Evolutionary conservation across 352 stramenopile genomes (phyloP).

Genomic region (Thalassiosira delicatula): DNA sequence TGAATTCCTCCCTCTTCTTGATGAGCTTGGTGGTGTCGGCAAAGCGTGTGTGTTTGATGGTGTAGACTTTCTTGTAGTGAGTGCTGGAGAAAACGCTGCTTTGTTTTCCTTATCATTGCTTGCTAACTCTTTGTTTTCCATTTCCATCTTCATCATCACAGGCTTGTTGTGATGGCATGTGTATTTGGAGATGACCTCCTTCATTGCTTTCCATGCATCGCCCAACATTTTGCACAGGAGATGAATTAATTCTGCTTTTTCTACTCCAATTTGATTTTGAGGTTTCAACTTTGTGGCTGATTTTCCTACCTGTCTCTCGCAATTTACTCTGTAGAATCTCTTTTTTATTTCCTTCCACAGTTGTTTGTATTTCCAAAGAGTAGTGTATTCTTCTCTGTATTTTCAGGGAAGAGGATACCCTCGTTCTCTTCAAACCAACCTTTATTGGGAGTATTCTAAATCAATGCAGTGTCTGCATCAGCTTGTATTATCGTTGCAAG

Average conservation of each 20-base stretch:
- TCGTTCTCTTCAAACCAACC: conserved; percentile 6
- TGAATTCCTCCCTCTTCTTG: conserved; percentile 25
- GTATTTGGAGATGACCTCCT: not conserved
- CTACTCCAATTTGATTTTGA: not conserved
- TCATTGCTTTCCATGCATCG: not conserved
- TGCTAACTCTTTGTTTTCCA: conserved; percentile 24
- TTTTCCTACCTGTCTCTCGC: too few relatives aligned
- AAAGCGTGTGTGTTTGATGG: conserved; percentile 15
- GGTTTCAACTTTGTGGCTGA: not conserved
- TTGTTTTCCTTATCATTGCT: conserved; percentile 42
- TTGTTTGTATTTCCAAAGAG: not conserved
- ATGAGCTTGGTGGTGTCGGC: conserved; percentile 1
- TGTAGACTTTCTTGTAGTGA: conserved; percentile 41
- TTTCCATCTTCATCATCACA: not conserved
- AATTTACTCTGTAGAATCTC: too few relatives aligned
- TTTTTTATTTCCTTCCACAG: too few relatives aligned
- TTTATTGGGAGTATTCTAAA: not conserved
- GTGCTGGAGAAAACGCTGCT: not conserved
- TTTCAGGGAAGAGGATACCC: not conserved
- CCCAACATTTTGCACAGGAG: not conserved
- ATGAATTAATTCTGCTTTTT: not conserved
- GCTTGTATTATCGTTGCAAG: not conserved
- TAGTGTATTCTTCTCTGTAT: not conserved
- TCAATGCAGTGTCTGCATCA: not conserved
- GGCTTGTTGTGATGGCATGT: not conserved